Percentiles rank a stretch among this genome's conserved stretches.
Evolutionary conservation across 441 rosid species (phyloP).

Genomic region (Manihot esculenta): DNA sequence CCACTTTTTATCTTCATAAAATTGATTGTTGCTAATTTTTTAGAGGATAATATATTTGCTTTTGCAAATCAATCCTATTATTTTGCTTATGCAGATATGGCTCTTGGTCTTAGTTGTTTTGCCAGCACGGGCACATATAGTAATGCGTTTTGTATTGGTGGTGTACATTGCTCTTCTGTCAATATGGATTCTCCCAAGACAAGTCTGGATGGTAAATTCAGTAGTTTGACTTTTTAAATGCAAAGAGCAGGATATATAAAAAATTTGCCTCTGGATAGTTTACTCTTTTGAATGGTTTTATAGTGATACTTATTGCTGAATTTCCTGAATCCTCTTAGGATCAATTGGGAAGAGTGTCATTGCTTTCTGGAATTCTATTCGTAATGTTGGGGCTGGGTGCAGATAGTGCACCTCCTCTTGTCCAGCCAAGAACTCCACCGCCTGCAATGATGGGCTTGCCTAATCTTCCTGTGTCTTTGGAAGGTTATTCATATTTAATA

Average conservation of each 20-base stretch:
- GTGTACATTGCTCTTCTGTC: slow-evolving; percentile 62
- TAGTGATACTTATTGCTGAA: slow-evolving; percentile 4
- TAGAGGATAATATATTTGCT: not conserved
- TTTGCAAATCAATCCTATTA: no score
- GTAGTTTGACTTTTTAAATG: not conserved
- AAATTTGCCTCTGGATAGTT: not conserved
- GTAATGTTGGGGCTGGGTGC: slow-evolving; percentile 75
- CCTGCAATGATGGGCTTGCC: slow-evolving; percentile 65
- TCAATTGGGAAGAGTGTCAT: slow-evolving; percentile 87
- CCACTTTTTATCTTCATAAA: not conserved
- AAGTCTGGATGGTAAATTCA: slow-evolving; percentile 67
- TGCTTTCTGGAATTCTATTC: slow-evolving; percentile 79
- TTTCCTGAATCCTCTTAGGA: slow-evolving; percentile 47
- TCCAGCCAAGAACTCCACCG: slow-evolving; percentile 82
- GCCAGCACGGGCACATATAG: slow-evolving; percentile 74
- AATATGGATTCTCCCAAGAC: slow-evolving; percentile 64
- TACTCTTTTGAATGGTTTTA: not conserved
- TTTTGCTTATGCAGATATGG: slow-evolving; percentile 88
- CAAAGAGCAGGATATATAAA: slow-evolving; percentile 3
- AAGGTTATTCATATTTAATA: slow-evolving; percentile 74
- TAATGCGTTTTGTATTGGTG: slow-evolving; percentile 79
- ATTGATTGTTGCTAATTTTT: not conserved
- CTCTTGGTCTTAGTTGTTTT: slow-evolving; percentile 76
- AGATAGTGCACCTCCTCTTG: slow-evolving; percentile 78
- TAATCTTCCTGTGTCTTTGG: slow-evolving; percentile 61